Evolutionary conservation across 2,329 filamentous ascomycete genomes (phyloP).

Genomic region (Ascomycota sp.): DNA sequence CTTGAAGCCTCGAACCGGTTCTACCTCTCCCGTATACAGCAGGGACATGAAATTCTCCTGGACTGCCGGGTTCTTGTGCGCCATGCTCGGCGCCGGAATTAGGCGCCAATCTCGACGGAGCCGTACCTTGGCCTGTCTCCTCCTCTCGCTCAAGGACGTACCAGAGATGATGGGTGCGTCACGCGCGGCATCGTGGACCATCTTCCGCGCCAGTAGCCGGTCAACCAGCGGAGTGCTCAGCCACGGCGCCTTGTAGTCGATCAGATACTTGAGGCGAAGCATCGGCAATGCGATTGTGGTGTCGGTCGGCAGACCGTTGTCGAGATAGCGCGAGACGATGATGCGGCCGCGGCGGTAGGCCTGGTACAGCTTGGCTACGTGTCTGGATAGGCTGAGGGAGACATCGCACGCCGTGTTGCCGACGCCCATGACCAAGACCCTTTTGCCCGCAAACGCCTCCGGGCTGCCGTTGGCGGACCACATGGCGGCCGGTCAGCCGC

Average conservation of each 20-base stretch:
- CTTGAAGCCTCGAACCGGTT: constrained; percentile 1
- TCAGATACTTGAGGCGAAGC: constrained; percentile 1
- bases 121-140: background rate
- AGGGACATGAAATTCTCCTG: constrained; percentile 2
- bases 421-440: constrained; percentile 22
- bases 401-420: constrained; percentile 17
- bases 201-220: constrained; percentile 1
- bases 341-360: constrained; percentile 8
- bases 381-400: constrained; percentile 11
- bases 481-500: no score
- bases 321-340: constrained; percentile 4
- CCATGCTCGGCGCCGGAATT: constrained; percentile 1
- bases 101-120: constrained; percentile 1
- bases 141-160: background rate
- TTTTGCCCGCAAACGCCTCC: constrained; percentile 10
- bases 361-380: constrained; percentile 6
- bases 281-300: constrained; percentile 1
- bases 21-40: background rate
- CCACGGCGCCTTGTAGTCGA: constrained; percentile 1
- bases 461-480: constrained; percentile 2
- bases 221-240: background rate
- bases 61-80: constrained; percentile 2
- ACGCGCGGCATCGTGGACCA: constrained; percentile 1
- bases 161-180: background rate
- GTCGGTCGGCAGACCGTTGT: constrained; percentile 1